Evolutionary conservation across 495 filamentous ascomycete species (phyloP).

Genomic region (Sporormia fimetaria): DNA sequence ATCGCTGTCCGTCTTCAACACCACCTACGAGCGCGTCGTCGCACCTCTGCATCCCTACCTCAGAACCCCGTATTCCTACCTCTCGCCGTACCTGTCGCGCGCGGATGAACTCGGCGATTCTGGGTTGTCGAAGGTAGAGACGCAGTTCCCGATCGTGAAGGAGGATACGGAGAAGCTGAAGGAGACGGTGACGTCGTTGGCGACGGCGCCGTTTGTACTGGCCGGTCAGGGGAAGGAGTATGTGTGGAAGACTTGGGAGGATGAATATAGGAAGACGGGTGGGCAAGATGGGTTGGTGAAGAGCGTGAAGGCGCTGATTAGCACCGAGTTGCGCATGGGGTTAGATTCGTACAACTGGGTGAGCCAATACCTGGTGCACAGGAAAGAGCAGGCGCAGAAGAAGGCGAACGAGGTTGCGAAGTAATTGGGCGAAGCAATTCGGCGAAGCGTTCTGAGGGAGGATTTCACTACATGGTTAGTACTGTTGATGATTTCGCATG

Average conservation of each 20-base stretch:
- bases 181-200: conserved; percentile 50
- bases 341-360: conserved; percentile 51
- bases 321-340: conserved; percentile 60
- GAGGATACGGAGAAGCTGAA: conserved; percentile 72
- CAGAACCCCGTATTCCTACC: conserved; percentile 59
- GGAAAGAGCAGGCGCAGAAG: conserved; percentile 24
- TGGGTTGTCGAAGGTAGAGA: conserved; percentile 62
- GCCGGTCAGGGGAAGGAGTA: conserved; percentile 63
- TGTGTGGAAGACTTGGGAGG: conserved; percentile 55
- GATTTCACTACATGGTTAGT: too few relatives aligned
- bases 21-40: conserved; percentile 53
- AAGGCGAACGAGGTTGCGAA: conserved; percentile 23
- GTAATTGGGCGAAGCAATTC: neutral
- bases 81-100: conserved; percentile 70
- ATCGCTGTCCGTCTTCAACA: conserved; percentile 58
- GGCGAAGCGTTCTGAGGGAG: neutral
- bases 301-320: conserved; percentile 61
- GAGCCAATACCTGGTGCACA: conserved; percentile 40
- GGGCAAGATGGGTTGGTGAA: conserved; percentile 53
- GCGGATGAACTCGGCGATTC: conserved; percentile 71
- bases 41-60: conserved; percentile 71
- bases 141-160: conserved; percentile 74
- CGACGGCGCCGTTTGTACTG: conserved; percentile 54
- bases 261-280: conserved; percentile 66
- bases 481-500: too few relatives aligned